phyloP scores from a whole-genome alignment of 1,284 basidiomycete species.

The Pseudozyma pruni region DNA sequence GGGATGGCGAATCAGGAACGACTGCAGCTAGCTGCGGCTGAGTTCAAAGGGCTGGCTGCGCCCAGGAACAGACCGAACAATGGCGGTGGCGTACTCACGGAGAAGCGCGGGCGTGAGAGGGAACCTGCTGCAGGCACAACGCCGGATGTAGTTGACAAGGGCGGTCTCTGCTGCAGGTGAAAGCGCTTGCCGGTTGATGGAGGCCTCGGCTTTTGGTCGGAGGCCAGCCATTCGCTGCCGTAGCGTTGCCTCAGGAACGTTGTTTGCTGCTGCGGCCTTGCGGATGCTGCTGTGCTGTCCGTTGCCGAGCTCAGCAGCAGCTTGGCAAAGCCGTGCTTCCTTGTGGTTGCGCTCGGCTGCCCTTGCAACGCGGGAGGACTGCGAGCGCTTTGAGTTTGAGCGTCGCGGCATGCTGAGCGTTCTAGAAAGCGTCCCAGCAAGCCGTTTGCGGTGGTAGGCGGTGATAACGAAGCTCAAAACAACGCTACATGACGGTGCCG shows the following conservation, averaged over 20 bases:
- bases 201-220: too few species aligned
- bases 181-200: constrained; percentile 5
- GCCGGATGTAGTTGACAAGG: constrained; percentile 13
- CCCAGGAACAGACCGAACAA: background rate
- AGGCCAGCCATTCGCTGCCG: too few species aligned
- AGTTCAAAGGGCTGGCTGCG: background rate
- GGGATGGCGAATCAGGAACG: constrained; percentile 13
- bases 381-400: too few species aligned
- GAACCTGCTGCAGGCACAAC: constrained; percentile 12
- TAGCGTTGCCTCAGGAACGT: constrained; percentile 7
- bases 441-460: too few species aligned
- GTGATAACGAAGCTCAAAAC: too few species aligned
- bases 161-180: constrained; percentile 5
- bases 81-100: constrained; percentile 5
- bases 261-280: constrained; percentile 9
- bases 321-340: too few species aligned
- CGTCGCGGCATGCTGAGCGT: too few species aligned
- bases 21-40: constrained; percentile 3
- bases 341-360: too few species aligned
- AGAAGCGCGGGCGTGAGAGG: constrained; percentile 6
- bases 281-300: constrained; percentile 1
- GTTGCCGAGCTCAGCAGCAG: background rate
- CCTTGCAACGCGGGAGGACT: too few species aligned
- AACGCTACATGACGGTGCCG: too few species aligned
- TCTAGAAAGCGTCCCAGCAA: too few species aligned